phyloP scores from a whole-genome alignment of 257 asterid species.

The Galeopsis tetrahit region DNA sequence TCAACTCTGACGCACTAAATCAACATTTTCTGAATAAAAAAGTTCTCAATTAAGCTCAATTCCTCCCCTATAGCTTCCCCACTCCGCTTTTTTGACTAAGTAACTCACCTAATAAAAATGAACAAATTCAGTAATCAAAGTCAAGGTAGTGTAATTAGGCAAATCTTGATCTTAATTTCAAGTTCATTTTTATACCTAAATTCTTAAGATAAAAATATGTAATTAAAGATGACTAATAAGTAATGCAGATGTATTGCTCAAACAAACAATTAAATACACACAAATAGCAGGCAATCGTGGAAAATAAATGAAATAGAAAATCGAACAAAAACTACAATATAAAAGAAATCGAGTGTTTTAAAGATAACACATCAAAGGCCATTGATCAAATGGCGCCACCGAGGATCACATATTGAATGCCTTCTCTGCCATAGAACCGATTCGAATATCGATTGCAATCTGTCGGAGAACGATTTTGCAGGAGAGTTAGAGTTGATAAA shows the following conservation, averaged over 20 bases:
- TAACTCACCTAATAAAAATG: no score
- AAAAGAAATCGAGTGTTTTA: not conserved
- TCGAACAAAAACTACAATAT: not conserved
- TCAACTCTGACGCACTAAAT: no score
- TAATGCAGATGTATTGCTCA: not conserved
- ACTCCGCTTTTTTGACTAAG: no score
- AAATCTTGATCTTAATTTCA: no score
- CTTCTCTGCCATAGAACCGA: constrained; percentile 67
- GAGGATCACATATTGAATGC: constrained; percentile 81
- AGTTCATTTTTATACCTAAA: constrained; percentile 6
- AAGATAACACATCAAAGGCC: not conserved
- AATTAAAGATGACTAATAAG: not conserved
- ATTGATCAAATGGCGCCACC: constrained; percentile 59
- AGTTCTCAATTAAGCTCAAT: no score
- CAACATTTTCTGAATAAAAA: no score
- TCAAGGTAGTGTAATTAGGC: no score
- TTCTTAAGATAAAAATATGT: constrained; percentile 10
- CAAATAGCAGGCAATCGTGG: constrained; percentile 5
- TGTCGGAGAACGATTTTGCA: not conserved
- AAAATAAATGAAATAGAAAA: not conserved
- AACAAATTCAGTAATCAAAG: no score
- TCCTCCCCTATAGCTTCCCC: no score
- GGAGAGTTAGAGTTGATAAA: constrained; percentile 15
- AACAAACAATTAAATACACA: not conserved
- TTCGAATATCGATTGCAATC: constrained; percentile 3